Evolutionary conservation across 169 alveolate genomes (phyloP), one percentile per base, ranked within the genome.

Genomic region (Eimeria necatrix): DNA sequence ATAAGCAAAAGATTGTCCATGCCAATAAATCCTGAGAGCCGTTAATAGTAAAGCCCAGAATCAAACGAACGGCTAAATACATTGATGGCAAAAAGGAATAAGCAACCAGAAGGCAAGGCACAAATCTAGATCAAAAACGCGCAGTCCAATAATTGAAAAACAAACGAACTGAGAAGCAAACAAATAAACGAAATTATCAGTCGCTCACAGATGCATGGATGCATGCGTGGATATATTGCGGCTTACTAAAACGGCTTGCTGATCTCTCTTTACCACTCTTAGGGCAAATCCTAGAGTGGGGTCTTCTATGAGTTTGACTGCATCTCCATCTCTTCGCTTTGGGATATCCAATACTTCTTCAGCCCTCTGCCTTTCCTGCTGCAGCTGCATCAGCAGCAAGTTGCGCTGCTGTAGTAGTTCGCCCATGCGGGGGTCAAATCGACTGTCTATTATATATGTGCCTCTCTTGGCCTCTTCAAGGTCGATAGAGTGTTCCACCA

Each of bases 401-500:
- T 97, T 96, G 81, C 97, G 96, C 83, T 98, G 97, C 48, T 96
- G 91, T 49, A 97, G 96, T 26, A 98, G 88, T 59, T 93, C 78
- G 87, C 95, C 97, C 60, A 98, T 93, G 41, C 95, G 97, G 18
- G 95, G 96, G 74, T 98, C 98, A 92, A 98, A 98, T 24, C 96
- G 92, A 4, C 98, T 97, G 85, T 96, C 95, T 61, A 98, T 96
- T 78, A 98, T 97, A 95, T 98, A 98, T 86, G 96, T 98, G 52
- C 99, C 97, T 91, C 96, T 96, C 93, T 97, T 98, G 49, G 99
- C 99, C 88, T 98, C 99, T 24, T 92, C 97, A 76, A 98, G 96
- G 95, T 98, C 99, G 22, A 99, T 97, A 7, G 99, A 98, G 94
- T 98, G 96, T 93, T 98, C 99, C 52, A 99, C 98, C 96, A 99